Base-by-base conservation (phyloP, 1,284 basidiomycete genomes). In the Veloboletus limbatus region DNA sequence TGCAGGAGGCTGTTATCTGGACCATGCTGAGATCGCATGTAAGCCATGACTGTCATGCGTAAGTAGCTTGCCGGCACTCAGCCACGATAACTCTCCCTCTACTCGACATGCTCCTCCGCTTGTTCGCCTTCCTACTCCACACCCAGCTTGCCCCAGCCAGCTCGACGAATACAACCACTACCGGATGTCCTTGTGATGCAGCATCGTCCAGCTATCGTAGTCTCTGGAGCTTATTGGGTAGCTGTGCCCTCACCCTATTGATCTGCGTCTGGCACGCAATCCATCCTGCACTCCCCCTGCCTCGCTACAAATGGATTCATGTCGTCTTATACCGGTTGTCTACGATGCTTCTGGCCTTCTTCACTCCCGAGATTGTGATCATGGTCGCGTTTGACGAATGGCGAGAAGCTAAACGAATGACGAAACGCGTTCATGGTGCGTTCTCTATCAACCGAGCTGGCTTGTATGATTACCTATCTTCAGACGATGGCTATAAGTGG, bases 201-300 rank as follows among this genome's bases (percentile, higher is more conserved):
- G 28, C 25, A 6, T 27, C 25, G 6, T 36, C 21, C 14, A n/a
- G 24, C 25, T 30, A 25, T 18, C 41, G 31, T 27, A 33, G 31
- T 8, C 2, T 28, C 5, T 33, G 41, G 47, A 39, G 17, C 11
- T 14, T 43, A 20, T 25, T 47, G 6, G 40, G 28, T 11, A 33
- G 27, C 8, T 49, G 47, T 20, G 41, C 30, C 3, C 24, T 40
- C 3, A 40, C 47, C 9, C 11, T 69, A 2, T 60, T 68, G n/a
- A 54, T 62, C 0, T 70, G 65, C 37, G 64, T 63, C 3, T 70
- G 67, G 66, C 45, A 64, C 6, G 55, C 67, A 0, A 48, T 68
- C 7, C 69, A 70, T 43, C 67, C 67, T 0, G 68, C 71, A 38
- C 49, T 71, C 14, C 63, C 67, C 4, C 31, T 35, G 0, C 43